phyloP scores from a whole-genome alignment of 2,329 filamentous ascomycete species.

The Fusarium duplospermum region DNA sequence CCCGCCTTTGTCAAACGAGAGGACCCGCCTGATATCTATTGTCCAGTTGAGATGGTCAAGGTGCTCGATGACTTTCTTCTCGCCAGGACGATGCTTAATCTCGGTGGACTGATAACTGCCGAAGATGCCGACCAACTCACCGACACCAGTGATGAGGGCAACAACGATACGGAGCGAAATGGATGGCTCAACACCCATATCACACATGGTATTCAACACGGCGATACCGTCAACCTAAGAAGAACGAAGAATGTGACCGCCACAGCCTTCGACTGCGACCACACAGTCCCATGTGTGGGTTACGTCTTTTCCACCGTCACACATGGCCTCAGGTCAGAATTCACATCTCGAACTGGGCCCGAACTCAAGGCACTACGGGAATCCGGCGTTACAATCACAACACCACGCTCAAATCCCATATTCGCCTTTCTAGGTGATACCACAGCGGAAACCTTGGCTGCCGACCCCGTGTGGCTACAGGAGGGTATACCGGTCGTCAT shows the following conservation, averaged over 20 bases:
- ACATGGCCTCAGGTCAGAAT: conserved; percentile 54
- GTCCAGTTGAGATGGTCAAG: conserved; percentile 54
- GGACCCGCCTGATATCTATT: conserved; percentile 59
- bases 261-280: conserved; percentile 58
- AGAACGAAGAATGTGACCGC: conserved; percentile 53
- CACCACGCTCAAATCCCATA: conserved; percentile 51
- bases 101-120: conserved; percentile 51
- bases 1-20: conserved; percentile 58
- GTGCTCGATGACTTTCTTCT: conserved; percentile 55
- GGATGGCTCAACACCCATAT: conserved; percentile 53
- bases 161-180: conserved; percentile 9
- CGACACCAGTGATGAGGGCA: conserved; percentile 14
- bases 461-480: conserved; percentile 54
- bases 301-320: conserved; percentile 58
- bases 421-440: conserved; percentile 63
- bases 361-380: conserved; percentile 54
- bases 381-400: conserved; percentile 54
- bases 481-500: conserved; percentile 58
- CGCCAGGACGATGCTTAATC: conserved; percentile 56
- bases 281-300: conserved; percentile 60
- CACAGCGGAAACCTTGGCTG: conserved; percentile 54
- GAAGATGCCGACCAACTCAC: conserved; percentile 39
- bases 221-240: conserved; percentile 51
- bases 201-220: conserved; percentile 51
- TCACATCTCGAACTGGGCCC: conserved; percentile 48